Conservation (phyloP, 345 rosid genomes). For the Euclidium syriacum region DNA sequence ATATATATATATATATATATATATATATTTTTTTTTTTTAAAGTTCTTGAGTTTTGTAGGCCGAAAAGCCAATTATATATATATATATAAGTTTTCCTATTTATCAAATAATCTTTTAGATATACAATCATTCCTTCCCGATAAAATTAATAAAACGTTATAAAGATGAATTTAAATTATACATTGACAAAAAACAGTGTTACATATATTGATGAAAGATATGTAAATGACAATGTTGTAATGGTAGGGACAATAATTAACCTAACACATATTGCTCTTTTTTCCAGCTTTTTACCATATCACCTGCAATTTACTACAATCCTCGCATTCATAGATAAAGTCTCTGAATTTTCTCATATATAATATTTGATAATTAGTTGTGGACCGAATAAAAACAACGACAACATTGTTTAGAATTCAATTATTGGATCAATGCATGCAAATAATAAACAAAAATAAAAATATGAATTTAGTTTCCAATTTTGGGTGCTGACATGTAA, state of each 20-base stretch:
- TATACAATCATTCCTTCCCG: too few species aligned
- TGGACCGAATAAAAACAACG: neutral
- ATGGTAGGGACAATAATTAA: neutral
- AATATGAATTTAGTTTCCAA: neutral
- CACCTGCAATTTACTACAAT: neutral
- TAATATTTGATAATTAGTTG: neutral
- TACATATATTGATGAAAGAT: neutral
- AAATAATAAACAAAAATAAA: neutral
- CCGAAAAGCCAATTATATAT: too few species aligned
- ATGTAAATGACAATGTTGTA: neutral
- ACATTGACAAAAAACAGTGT: neutral
- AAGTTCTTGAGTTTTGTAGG: too few species aligned
- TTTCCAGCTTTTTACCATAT: neutral
- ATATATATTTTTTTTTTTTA: too few species aligned
- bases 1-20: too few species aligned
- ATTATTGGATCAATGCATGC: neutral
- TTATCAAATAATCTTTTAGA: too few species aligned
- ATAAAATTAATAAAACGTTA: too few species aligned
- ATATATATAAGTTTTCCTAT: too few species aligned
- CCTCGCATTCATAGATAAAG: neutral
- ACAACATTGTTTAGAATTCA: neutral
- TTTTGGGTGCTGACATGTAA: constrained; percentile 12
- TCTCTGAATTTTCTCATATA: neutral
- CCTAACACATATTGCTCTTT: neutral
- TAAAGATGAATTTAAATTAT: neutral